Evolutionary conservation across 2,329 filamentous ascomycete species (phyloP), one percentile per base, ranked within the genome.

Genomic region (Trichoderma sp.): DNA sequence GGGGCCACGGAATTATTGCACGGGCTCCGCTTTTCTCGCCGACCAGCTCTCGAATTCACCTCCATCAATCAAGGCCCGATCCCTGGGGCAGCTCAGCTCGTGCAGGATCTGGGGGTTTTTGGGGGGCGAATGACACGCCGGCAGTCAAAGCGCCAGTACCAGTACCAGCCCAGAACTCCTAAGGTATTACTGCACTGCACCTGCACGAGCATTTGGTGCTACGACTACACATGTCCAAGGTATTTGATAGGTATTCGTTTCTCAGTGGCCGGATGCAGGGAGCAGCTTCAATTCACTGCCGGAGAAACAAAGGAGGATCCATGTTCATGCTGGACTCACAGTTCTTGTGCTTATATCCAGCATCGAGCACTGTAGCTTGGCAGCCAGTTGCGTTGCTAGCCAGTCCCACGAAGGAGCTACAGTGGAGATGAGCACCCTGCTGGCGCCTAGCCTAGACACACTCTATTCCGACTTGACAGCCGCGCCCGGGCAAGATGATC

Each of bases 401-500:
- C 18, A 38, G 67, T 71, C 53, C 53, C 33, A 41, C 16, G 53
- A 27, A 38, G 53, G 53, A 60, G 53, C 50, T 41, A 33, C 50
- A 60, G 67, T 71, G 53, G 53, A 41, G 33, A 41, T 29, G 67
- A 41, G n/a, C 14, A 29, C 21, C 67, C n/a, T 38, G 53, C 45
- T 59, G 66, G 66, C 31, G n/a, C 24, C 33, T 41, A 45, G 56
- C 33, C 31, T n/a, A 41, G 50, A 38, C 53, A 60, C 27, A 71
- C 50, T 41, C 67, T 71, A 41, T 60, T 71, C 53, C 53, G 53
- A 60, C 67, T 60, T 71, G 67, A 71, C 24, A 53, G 65, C 64
- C 64, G 64, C 65, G 64, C 65, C n/a, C 65, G 41, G 41, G 33
- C 41, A 71, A 71, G 67, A 71, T 60, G 53, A 45, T 38, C 53